Evolutionary conservation across 345 rosid genomes (phyloP).

Genomic region (Clarkia xantiana): DNA sequence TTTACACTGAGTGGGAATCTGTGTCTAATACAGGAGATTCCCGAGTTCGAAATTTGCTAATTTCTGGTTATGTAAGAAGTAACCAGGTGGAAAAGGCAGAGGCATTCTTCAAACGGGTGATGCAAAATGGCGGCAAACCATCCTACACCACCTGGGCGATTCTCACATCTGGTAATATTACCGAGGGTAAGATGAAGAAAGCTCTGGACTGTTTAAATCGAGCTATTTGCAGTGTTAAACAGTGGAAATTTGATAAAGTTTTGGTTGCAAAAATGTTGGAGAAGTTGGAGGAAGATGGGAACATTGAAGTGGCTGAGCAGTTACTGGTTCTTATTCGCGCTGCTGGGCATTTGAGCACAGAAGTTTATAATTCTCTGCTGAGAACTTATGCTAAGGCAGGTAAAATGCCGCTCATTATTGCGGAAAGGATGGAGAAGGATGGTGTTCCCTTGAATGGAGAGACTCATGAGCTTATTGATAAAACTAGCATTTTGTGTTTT

Average conservation of each 20-base stretch:
- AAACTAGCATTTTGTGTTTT: slow-evolving; percentile 51
- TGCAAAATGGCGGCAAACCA: slow-evolving; percentile 39
- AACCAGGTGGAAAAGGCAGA: slow-evolving; percentile 41
- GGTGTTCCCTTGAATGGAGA: slow-evolving; percentile 45
- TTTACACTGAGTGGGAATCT: slow-evolving; percentile 72
- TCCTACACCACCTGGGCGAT: slow-evolving; percentile 80
- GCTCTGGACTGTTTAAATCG: slow-evolving; percentile 50
- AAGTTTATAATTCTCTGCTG: slow-evolving; percentile 52
- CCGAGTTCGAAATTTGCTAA: slow-evolving; percentile 55
- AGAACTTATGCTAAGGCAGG: slow-evolving; percentile 68
- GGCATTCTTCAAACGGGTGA: slow-evolving; percentile 28
- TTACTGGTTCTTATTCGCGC: slow-evolving; percentile 41
- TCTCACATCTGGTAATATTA: slow-evolving; percentile 55
- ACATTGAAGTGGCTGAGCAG: slow-evolving; percentile 55
- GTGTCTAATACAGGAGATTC: slow-evolving; percentile 43
- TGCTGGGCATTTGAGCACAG: slow-evolving; percentile 49
- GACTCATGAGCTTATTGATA: slow-evolving; percentile 40
- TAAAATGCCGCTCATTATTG: slow-evolving; percentile 60
- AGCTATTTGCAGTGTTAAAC: slow-evolving; percentile 49
- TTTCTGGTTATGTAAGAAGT: slow-evolving; percentile 51
- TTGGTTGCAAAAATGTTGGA: slow-evolving; percentile 31
- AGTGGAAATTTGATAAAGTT: slow-evolving; percentile 49
- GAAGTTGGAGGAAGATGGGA: slow-evolving; percentile 42
- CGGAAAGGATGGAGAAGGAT: slow-evolving; percentile 65
- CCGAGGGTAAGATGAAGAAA: slow-evolving; percentile 29